Percentiles rank a stretch among this genome's conserved stretches.
These are phyloP conservation scores for Pichia ethanolica DNA, from an alignment of 805 yeast genomes.

Conservation along the genomic window DNA sequence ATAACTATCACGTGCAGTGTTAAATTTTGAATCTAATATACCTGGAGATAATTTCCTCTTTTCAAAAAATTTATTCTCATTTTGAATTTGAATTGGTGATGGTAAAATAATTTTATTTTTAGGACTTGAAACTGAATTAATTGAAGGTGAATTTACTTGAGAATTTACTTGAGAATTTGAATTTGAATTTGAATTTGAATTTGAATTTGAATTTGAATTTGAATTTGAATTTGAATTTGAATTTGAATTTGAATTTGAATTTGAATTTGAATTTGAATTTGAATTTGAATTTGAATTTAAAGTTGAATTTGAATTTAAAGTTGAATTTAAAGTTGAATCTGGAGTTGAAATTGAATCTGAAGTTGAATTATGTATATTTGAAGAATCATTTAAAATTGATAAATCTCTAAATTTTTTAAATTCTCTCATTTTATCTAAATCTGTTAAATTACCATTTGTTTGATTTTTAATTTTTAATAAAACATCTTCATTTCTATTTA, in stretches of 20 bases:
- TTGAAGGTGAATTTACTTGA: neutral
- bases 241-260: too few relatives aligned
- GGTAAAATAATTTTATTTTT: neutral
- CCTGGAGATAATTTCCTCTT: slow-evolving; percentile 3
- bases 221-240: too few relatives aligned
- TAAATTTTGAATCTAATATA: neutral
- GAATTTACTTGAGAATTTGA: neutral
- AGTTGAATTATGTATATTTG: neutral
- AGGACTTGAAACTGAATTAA: neutral
- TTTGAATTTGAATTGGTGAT: neutral
- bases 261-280: too few relatives aligned
- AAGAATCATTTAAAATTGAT: slow-evolving; percentile 8
- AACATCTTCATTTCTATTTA: slow-evolving; percentile 22
- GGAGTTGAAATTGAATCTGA: neutral
- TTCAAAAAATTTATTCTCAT: neutral
- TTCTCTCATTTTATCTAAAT: slow-evolving; percentile 8
- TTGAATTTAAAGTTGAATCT: neutral
- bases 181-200: neutral
- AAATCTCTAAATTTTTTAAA: slow-evolving; percentile 10
- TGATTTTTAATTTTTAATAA: slow-evolving; percentile 12
- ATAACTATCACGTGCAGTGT: neutral
- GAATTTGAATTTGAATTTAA: neutral
- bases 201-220: too few relatives aligned
- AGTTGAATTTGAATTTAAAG: neutral
- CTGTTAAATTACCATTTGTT: slow-evolving; percentile 4